These are phyloP conservation scores for Prunus persica DNA, from an alignment of 306 rosid genomes.

Conservation along the genomic window Prunus_persica_NCBIv2 NC_034014.1:7150501-7151000, in stretches of 20 bases:
- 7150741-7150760: background rate
- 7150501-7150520: conserved; percentile 82
- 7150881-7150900: conserved; percentile 84
- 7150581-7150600: conserved; percentile 77
- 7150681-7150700: background rate
- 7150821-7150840: conserved; percentile 15
- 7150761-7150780: background rate
- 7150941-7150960: conserved; percentile 11
- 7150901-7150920: conserved; percentile 80
- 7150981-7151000: background rate
- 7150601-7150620: background rate
- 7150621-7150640: background rate
- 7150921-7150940: conserved; percentile 97
- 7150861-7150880: conserved; percentile 91
- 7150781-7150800: background rate
- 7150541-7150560: conserved; percentile 79
- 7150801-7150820: background rate
- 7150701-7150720: background rate
- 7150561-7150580: conserved; percentile 55
- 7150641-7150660: background rate
- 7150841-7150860: conserved; percentile 61
- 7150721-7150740: background rate
- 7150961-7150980: background rate
- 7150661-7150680: background rate
- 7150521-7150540: conserved; percentile 75